Conservation (phyloP, 345 rosid species). For the Corchorus olitorius region DNA sequence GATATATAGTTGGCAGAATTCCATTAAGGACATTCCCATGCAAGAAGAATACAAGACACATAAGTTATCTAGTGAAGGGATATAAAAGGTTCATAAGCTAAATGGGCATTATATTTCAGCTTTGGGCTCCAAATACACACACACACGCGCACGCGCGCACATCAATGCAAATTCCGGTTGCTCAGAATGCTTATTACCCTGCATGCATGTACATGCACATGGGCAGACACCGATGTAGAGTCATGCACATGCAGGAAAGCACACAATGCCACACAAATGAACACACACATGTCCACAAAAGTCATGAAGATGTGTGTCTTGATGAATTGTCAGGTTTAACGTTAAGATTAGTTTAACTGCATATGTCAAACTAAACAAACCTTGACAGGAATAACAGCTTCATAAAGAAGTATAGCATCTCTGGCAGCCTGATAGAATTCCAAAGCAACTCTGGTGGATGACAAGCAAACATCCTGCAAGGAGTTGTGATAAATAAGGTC, state of each 20-base stretch:
- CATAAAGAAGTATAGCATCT: conserved; percentile 86
- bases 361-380: conserved; percentile 51
- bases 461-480: conserved; percentile 80
- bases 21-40: not conserved
- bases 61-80: not conserved
- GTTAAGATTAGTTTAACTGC: not conserved
- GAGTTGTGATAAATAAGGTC: conserved; percentile 23
- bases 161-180: not conserved
- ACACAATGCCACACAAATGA: not conserved
- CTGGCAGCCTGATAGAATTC: conserved; percentile 85
- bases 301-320: not conserved
- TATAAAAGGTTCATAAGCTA: not conserved
- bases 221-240: not conserved
- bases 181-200: conserved; percentile 1
- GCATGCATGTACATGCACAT: not conserved
- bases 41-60: not conserved
- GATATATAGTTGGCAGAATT: not conserved
- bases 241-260: not conserved
- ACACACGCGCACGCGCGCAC: not conserved
- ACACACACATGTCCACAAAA: not conserved
- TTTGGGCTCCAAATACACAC: not conserved
- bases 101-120: not conserved
- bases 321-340: not conserved
- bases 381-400: conserved; percentile 90
- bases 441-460: conserved; percentile 83